Percentiles rank a stretch among this genome's conserved stretches.
phyloP scores from a whole-genome alignment of 129 eudicot genomes.

The Mikania micrantha region DNA sequence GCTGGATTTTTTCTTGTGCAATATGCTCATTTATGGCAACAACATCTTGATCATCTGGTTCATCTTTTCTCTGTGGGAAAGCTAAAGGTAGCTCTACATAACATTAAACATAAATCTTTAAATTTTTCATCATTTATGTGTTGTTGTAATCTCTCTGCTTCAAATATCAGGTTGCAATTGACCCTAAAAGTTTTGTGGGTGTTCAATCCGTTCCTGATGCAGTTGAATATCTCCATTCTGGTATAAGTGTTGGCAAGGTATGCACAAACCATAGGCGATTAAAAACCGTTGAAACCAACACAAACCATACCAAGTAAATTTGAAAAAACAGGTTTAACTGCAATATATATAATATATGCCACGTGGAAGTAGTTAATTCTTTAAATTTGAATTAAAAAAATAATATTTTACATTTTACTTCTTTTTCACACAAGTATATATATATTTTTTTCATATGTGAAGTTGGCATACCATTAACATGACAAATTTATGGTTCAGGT shows the following conservation, averaged over 20 bases:
- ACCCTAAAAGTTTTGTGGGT: slow-evolving; percentile 69
- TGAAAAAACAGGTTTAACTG: too few relatives aligned
- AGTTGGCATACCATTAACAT: not conserved
- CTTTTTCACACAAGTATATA: not conserved
- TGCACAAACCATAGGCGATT: not conserved
- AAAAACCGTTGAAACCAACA: not conserved
- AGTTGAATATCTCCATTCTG: slow-evolving; percentile 95
- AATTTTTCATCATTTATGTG: too few relatives aligned
- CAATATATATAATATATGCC: too few relatives aligned
- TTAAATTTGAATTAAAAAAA: not conserved
- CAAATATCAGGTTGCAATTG: slow-evolving; percentile 50
- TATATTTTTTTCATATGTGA: not conserved
- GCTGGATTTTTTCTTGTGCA: slow-evolving; percentile 87
- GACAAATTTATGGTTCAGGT: slow-evolving; percentile 42
- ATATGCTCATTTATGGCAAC: slow-evolving; percentile 84
- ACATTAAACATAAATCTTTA: not conserved
- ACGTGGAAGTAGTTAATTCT: too few relatives aligned
- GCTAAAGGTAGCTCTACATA: slow-evolving; percentile 57
- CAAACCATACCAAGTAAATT: too few relatives aligned
- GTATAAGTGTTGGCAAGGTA: slow-evolving; percentile 97
- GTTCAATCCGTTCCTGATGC: slow-evolving; percentile 84
- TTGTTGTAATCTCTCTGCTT: too few relatives aligned
- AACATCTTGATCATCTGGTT: slow-evolving; percentile 67
- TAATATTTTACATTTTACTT: not conserved
- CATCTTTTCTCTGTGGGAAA: slow-evolving; percentile 54